A percentile compares a stretch with the other conserved stretches of the same genome.
Evolutionary conservation across 306 rosid species (phyloP).

Genomic region (Glycine latifolia): DNA sequence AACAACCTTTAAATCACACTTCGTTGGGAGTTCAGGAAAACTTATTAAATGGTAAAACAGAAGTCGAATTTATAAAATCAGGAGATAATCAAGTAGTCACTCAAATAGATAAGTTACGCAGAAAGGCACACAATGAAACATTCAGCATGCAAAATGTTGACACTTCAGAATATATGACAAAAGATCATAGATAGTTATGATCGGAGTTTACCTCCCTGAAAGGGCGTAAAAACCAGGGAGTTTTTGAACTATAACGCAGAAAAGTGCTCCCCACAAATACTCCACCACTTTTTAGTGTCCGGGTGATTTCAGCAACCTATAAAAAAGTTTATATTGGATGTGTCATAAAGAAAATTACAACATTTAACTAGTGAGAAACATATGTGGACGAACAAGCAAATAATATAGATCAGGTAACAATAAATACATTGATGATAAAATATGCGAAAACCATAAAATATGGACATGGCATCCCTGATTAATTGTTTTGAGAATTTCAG

Average conservation of each 20-base stretch:
- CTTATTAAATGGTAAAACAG: constrained; percentile 12
- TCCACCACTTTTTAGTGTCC: constrained; percentile 81
- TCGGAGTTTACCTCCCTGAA: constrained; percentile 64
- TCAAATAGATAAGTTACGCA: not conserved
- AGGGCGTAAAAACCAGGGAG: constrained; percentile 62
- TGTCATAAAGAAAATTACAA: constrained; percentile 38
- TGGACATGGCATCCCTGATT: constrained; percentile 1
- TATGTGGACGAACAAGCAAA: constrained; percentile 27
- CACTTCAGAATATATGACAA: not conserved
- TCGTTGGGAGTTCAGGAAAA: constrained; percentile 29
- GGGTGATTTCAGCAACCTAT: constrained; percentile 83
- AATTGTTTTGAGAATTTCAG: not conserved
- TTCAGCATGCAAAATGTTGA: constrained; percentile 31
- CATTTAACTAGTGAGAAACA: constrained; percentile 13
- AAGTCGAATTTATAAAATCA: not conserved
- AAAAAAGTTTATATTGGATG: constrained; percentile 19
- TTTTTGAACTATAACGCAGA: constrained; percentile 73
- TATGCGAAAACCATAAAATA: not conserved
- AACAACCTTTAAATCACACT: constrained; percentile 11
- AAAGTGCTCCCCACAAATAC: constrained; percentile 90
- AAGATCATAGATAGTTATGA: constrained; percentile 21
- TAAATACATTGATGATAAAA: constrained; percentile 1
- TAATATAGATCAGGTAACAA: not conserved
- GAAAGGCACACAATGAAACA: constrained; percentile 22
- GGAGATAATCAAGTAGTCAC: constrained; percentile 2